Conservation (phyloP, 768 basidiomycete genomes). For the Tephrocybe sp. region DNA sequence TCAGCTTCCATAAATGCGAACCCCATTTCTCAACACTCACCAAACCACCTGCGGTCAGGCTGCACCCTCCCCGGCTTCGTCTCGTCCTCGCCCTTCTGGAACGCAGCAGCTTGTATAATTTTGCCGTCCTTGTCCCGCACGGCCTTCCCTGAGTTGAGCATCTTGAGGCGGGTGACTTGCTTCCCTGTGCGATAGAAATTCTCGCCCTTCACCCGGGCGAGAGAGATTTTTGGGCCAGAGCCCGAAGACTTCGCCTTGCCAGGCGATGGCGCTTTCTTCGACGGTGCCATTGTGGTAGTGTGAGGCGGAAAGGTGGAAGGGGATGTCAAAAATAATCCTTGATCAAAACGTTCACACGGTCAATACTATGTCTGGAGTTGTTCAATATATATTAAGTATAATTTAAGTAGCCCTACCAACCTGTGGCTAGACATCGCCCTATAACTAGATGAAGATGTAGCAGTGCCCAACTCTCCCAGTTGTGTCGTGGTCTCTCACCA, state of each 20-base stretch:
- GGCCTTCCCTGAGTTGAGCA: conserved; percentile 91
- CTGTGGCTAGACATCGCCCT: too few relatives aligned
- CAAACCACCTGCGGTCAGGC: conserved; percentile 97
- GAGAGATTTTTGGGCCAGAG: conserved; percentile 50
- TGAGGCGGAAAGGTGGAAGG: not conserved
- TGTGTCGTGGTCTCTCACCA: too few relatives aligned
- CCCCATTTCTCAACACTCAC: conserved; percentile 44
- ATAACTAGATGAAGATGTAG: too few relatives aligned
- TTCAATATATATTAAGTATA: too few relatives aligned
- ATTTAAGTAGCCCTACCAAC: too few relatives aligned
- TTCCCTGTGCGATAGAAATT: conserved; percentile 99
- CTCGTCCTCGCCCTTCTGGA: conserved; percentile 94
- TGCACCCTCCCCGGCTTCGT: conserved; percentile 88
- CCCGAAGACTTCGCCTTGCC: conserved; percentile 42
- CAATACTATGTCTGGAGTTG: too few relatives aligned
- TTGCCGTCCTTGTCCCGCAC: conserved; percentile 91
- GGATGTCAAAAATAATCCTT: conserved; percentile 17
- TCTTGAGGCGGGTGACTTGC: conserved; percentile 78
- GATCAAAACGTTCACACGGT: conserved; percentile 18
- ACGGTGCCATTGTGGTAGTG: conserved; percentile 35
- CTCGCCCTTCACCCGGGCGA: conserved; percentile 85
- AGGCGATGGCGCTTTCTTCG: conserved; percentile 34
- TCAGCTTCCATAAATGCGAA: conserved; percentile 10
- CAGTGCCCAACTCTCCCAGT: too few relatives aligned
- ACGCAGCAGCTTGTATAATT: conserved; percentile 90